Evolutionary conservation across 2,329 filamentous ascomycete species (phyloP), one percentile per base, ranked within the genome.

Genomic region (Hirsutella minnesotensis): DNA sequence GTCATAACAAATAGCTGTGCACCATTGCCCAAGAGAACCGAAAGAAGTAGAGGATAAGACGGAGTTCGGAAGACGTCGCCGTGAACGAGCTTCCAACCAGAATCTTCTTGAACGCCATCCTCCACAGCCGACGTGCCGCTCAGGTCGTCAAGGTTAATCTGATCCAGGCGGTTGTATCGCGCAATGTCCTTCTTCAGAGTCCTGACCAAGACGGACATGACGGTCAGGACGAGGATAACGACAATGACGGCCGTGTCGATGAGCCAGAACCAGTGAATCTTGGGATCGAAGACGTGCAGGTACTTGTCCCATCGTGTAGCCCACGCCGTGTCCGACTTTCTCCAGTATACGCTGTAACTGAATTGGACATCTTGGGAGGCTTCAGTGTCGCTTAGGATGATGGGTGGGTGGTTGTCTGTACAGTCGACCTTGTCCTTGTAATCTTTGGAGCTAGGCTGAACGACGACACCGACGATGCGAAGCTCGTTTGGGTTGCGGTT

Each of bases 261-360:
- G 40, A 98, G 79, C 46, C 89, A 95, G 69, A 96, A 95, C 92
- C 92, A 98, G 63, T 98, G 92, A 54, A 98, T 96, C 70, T 92
- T 94, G 41, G 92, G 89, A 61, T 96, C 89, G 58, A 89, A 94
- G 24, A 98, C 90, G 57, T 96, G 90, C 30, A 98, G 74, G 60
- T 96, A 96, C 65, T 95, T 96, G 71, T 98, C 92, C 92, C 92
- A 98, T 50, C 92, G 79, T 12, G 92, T 98, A 22, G 92, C 92
- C 82, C 94, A 98, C 1, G 84, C 86, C 1, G 89, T 96, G 1
- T 73, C 58, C 1, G 88, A 95, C 51, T 80, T 77, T 44, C 74
- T 76, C 92, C 92, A 98, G 63, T 82, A 84, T 13, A 96, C 86
- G 51, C 84, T 87, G 67, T 98, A 98, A 5, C 88, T 95, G 68